Evolutionary conservation across 2,329 filamentous ascomycete genomes (phyloP), one percentile per base, ranked within the genome.

Genomic region (Xylariaceae sp.): DNA sequence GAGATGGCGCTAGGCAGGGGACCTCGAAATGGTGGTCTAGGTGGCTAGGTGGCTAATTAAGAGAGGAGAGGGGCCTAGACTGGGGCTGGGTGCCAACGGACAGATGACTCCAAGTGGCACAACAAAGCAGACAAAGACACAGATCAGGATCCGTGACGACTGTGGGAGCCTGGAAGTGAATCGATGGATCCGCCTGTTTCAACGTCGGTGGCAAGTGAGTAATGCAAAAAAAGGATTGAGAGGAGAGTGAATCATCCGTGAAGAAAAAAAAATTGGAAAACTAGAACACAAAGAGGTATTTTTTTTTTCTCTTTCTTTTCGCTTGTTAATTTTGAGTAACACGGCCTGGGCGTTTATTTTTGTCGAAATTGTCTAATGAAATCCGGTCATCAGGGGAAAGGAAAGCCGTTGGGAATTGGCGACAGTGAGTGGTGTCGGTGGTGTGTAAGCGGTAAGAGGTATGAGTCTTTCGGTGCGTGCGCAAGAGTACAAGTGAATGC

Each of bases 401-500:
- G 13, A 40, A 37, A 43, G 39, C 27, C 11, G 39, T 43, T 27
- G 35, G 18, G n/a, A 30, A 43, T 27, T 40, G 41, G 36, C 47
- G 50, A 53, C 46, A 48, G 55, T 43, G 50, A 53, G 57, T 61
- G 36, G 58, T 55, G 60, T 58, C 44, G 47, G 53, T 46, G 43
- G 43, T 18, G 36, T 42, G 50, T 46, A 43, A 24, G n/a, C 27
- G 51, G 29, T 40, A 5, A 9, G 10, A 3, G 26, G 42, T n/a
- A 36, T 50, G 49, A 49, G 29, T 50, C 40, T 47, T 60, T 58
- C 48, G 52, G 51, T 58, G 58, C 61, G 57, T 64, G 72, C 74
- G 73, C 73, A 59, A 78, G 73, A 76, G 75, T 73, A 72, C 77
- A 79, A 79, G 73, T 76, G 68, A 78, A 79, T 79, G 77, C 73